Conservation (phyloP, 75 land plant species). For the Gnetum montanum region DNA sequence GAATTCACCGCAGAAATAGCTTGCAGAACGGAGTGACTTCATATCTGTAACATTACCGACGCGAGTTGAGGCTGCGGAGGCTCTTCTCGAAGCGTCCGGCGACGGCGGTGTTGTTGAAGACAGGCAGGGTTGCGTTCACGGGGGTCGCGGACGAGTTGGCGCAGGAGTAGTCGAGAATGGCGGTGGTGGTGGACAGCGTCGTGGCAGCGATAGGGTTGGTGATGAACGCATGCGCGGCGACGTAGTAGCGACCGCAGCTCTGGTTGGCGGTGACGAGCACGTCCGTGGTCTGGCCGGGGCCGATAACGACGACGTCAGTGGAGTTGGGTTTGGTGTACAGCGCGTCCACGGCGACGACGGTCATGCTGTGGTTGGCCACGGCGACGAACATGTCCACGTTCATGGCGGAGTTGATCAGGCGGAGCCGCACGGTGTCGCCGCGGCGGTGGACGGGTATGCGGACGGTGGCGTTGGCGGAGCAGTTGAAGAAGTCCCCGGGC, state of each 20-base stretch:
- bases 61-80: conserved; percentile 9
- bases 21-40: too few species aligned
- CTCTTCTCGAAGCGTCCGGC: conserved; percentile 1
- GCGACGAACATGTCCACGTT: conserved; percentile 39
- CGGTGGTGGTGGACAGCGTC: conserved; percentile 29
- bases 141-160: neutral
- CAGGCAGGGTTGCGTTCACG: conserved; percentile 13
- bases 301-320: conserved; percentile 12
- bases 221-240: conserved; percentile 22
- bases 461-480: conserved; percentile 19
- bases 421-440: conserved; percentile 27
- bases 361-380: conserved; percentile 31
- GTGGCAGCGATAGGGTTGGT: neutral
- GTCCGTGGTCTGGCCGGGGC: conserved; percentile 29
- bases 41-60: too few species aligned
- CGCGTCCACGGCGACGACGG: conserved; percentile 29
- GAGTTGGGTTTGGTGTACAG: conserved; percentile 36
- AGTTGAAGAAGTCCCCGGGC: conserved; percentile 29
- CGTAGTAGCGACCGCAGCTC: conserved; percentile 25
- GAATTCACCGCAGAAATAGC: too few species aligned
- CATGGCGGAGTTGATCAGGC: conserved; percentile 28
- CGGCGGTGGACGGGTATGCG: conserved; percentile 27
- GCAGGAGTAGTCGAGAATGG: conserved; percentile 22
- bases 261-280: conserved; percentile 38
- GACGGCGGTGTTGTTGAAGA: conserved; percentile 16